These are phyloP conservation scores for Ehretia macrophylla DNA, from an alignment of 257 asterid species.

Conservation along the genomic window DNA sequence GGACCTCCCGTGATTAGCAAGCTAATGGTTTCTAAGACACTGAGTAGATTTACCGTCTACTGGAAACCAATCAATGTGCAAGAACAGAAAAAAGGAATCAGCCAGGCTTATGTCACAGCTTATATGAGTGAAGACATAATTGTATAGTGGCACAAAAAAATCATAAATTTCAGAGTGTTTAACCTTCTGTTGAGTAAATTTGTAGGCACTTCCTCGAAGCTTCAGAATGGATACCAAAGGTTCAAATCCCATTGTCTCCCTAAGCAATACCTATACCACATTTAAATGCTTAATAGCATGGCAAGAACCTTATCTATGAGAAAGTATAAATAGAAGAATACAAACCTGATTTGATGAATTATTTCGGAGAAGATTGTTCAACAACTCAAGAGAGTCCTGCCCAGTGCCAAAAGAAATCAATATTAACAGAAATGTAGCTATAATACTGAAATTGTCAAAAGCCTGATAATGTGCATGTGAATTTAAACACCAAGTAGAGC, in stretches of 20 bases:
- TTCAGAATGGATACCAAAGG: constrained; percentile 66
- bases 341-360: constrained; percentile 91
- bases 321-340: constrained; percentile 7
- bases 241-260: constrained; percentile 93
- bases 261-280: constrained; percentile 64
- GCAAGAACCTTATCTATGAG: constrained; percentile 1
- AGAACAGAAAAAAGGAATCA: constrained; percentile 31
- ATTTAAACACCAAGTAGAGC: too few species aligned
- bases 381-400: constrained; percentile 90
- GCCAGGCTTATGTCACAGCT: constrained; percentile 16
- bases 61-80: constrained; percentile 44
- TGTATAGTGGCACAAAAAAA: constrained; percentile 10
- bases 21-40: constrained; percentile 79
- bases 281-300: constrained; percentile 19
- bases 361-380: constrained; percentile 82
- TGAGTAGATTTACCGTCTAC: constrained; percentile 89
- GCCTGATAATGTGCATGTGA: neutral
- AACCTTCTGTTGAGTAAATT: constrained; percentile 97
- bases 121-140: constrained; percentile 7
- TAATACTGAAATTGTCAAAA: neutral
- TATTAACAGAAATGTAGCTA: constrained; percentile 5
- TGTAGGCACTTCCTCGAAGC: constrained; percentile 83
- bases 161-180: constrained; percentile 16
- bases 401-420: constrained; percentile 21
- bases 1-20: constrained; percentile 68